Evolutionary conservation across 306 rosid genomes (phyloP), one percentile per base, ranked within the genome.

Genomic region (Sphenostylis stenocarpa): DNA sequence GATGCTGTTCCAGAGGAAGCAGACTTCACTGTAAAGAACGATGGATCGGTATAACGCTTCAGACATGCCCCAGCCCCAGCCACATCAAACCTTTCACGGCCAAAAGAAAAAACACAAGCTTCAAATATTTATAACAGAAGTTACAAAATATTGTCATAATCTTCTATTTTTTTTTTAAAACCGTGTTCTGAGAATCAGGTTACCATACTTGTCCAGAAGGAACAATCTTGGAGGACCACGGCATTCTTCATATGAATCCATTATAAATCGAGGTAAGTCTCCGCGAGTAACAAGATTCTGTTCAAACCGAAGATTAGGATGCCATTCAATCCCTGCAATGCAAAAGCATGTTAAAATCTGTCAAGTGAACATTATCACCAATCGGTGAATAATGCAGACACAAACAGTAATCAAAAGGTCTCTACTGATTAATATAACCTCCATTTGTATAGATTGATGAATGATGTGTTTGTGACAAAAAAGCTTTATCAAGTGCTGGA

Each of bases 1-100:
- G 63, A 57, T 78, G 70, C 39, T 44, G 62, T 63, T 78, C 67
- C 81, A 81, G 83, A 82, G 70, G 87, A 70, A 56, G 85, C 82
- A 34, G 89, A 26, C 41, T 85, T 98, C 21, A 72, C 86, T 84
- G 87, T 88, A 82, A 93, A 92, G 87, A 88, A 85, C 39, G 99
- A 96, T 7, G 99, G 99, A 82, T 96, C 97, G 58, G 97, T 88
- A 85, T 91, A 96, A 47, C 99, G 98, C 86, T 93, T 93, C 79
- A 96, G 83, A 85, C 98, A 96, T 62, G 97, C 94, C 78, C 99
- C 98, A 78, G 94, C 98, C 65, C 98, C 99, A 45, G 97, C 98
- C 79, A 91, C 91, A 80, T 96, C 98, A 82, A 93, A 93, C 93
- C 99, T 96, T 86, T 79, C 55, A 68, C 64, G 83, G 81, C 63